These are phyloP conservation scores for Chondrostereum purpureum DNA, from an alignment of 1,284 basidiomycete genomes.

Conservation along the genomic window DNA sequence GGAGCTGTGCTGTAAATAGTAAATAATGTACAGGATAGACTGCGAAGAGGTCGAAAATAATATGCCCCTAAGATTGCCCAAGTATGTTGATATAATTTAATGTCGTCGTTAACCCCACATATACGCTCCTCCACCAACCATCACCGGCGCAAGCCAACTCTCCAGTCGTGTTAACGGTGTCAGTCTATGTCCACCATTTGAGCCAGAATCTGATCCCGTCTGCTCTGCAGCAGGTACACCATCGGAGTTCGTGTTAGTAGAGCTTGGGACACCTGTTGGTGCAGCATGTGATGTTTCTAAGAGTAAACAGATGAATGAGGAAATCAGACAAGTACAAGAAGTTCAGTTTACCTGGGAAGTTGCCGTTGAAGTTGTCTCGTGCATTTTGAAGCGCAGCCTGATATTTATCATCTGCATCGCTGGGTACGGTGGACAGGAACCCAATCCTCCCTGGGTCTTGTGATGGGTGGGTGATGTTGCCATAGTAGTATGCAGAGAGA, in stretches of 20 bases:
- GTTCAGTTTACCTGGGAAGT: slow-evolving; percentile 34
- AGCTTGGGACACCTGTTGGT: slow-evolving; percentile 20
- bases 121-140: background rate
- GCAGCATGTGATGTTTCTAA: slow-evolving; percentile 22
- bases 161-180: background rate
- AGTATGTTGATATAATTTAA: no score
- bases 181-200: background rate
- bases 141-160: background rate
- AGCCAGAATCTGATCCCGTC: background rate
- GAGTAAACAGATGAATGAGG: slow-evolving; percentile 1
- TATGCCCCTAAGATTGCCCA: no score
- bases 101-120: background rate
- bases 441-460: slow-evolving; percentile 64
- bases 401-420: slow-evolving; percentile 37
- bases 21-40: no score
- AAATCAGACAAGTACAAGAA: slow-evolving; percentile 7
- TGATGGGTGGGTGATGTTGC: slow-evolving; percentile 57
- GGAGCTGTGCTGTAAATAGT: no score
- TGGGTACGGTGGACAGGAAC: slow-evolving; percentile 59
- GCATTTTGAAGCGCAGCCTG: slow-evolving; percentile 34
- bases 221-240: slow-evolving; percentile 2
- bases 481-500: slow-evolving; percentile 54
- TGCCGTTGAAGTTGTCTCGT: slow-evolving; percentile 23
- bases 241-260: slow-evolving; percentile 11
- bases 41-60: no score